Evolutionary conservation across 106 monocot genomes (phyloP).

Genomic region (Allium cepa): DNA sequence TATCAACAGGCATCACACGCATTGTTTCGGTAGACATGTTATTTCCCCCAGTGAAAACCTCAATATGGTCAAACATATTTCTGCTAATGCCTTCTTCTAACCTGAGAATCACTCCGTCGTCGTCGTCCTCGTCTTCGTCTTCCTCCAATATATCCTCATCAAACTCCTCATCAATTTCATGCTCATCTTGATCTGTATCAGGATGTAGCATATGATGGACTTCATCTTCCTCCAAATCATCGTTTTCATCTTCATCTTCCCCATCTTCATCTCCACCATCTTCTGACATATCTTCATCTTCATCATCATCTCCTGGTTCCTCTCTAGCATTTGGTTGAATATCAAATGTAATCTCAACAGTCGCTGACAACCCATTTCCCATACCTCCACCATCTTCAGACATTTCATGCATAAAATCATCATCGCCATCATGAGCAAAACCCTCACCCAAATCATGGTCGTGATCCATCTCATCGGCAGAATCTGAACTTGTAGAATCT

Average conservation of each 20-base stretch:
- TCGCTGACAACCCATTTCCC: slow-evolving; percentile 56
- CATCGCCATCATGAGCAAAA: slow-evolving; percentile 65
- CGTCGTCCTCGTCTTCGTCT: slow-evolving; percentile 93
- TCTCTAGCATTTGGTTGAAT: slow-evolving; percentile 49
- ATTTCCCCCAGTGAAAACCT: slow-evolving; percentile 65
- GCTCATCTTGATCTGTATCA: slow-evolving; percentile 96
- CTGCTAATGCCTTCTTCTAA: slow-evolving; percentile 94
- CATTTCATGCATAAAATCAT: slow-evolving; percentile 95
- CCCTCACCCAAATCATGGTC: slow-evolving; percentile 58
- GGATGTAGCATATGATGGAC: slow-evolving; percentile 88
- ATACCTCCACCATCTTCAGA: slow-evolving; percentile 55
- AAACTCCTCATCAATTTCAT: slow-evolving; percentile 93
- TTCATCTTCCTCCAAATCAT: slow-evolving; percentile 90
- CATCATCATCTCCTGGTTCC: slow-evolving; percentile 68
- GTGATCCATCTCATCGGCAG: slow-evolving; percentile 90
- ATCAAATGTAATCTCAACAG: slow-evolving; percentile 92
- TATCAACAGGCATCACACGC: slow-evolving; percentile 83
- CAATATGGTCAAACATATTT: slow-evolving; percentile 96
- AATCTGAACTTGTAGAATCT: slow-evolving; percentile 53
- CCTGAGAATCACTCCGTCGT: slow-evolving; percentile 53
- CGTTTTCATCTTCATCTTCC: slow-evolving; percentile 49
- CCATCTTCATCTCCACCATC: slow-evolving; percentile 76
- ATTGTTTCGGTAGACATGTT: slow-evolving; percentile 70
- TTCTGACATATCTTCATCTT: slow-evolving; percentile 64
- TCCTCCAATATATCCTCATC: slow-evolving; percentile 64